Percentiles rank a stretch among this genome's conserved stretches.
Evolutionary conservation across 352 stramenopile genomes (phyloP).

Genomic region (Pythium folliculosum): DNA sequence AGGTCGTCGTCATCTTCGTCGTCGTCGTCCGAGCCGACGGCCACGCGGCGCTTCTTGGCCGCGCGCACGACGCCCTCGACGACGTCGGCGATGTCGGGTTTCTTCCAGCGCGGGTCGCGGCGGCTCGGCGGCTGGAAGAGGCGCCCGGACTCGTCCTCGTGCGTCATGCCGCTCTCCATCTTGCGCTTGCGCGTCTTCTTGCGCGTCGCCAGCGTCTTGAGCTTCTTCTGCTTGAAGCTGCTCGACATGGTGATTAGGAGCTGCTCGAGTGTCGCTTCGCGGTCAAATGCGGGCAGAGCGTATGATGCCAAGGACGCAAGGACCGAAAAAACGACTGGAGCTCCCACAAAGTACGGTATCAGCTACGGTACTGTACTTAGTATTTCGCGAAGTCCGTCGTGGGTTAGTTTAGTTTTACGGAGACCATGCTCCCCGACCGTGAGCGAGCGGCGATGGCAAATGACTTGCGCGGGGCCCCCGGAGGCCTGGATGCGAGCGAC

Average conservation of each 20-base stretch:
- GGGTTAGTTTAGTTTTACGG: neutral
- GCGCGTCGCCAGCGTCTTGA: conserved; percentile 74
- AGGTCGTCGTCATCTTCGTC: conserved; percentile 22
- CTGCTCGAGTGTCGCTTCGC: neutral
- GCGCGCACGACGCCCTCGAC: conserved; percentile 37
- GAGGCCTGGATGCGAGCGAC: neutral
- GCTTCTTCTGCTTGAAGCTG: conserved; percentile 86
- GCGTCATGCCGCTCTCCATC: conserved; percentile 53
- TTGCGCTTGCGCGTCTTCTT: conserved; percentile 82
- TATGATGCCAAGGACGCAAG: no score
- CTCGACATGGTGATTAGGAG: conserved; percentile 55
- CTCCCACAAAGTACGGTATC: conserved; percentile 20
- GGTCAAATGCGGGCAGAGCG: no score
- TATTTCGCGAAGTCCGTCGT: neutral
- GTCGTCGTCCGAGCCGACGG: conserved; percentile 5
- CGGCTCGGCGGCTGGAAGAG: conserved; percentile 73
- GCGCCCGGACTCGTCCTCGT: conserved; percentile 68
- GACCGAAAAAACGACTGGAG: conserved; percentile 2
- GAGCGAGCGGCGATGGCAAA: neutral
- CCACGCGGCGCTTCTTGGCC: conserved; percentile 46
- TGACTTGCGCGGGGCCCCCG: neutral
- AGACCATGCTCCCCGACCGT: neutral
- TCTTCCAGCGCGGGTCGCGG: conserved; percentile 77
- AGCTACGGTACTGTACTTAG: no score
- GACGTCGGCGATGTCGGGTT: conserved; percentile 46